Evolutionary conservation across 176 grass and related monocot species (phyloP), one percentile per base, ranked within the genome.

Genomic region (Zoysia pacifica): DNA sequence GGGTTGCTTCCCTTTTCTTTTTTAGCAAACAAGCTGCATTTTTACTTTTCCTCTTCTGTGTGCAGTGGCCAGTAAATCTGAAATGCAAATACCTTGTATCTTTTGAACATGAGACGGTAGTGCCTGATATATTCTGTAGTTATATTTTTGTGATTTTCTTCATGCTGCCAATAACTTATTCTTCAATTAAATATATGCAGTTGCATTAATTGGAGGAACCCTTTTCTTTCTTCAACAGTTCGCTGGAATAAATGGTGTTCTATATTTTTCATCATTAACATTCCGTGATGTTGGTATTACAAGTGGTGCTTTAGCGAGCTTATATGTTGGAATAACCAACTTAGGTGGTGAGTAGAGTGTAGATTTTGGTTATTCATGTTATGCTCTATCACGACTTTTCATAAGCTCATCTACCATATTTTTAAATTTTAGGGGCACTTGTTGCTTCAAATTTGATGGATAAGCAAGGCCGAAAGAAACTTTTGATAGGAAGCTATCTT

Each of bases 231-330:
- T 99, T 56, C 96, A 99, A 87, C 96, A 99, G 70, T 95, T 99
- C 91, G 88, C 96, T 93, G 96, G 96, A 91, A 95, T 99, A 89
- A 99, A 99, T 93, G 96, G 96, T 51, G 96, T 99, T 86, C 90
- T 99, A 71, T 99, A 99, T 79, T 99, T 99, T 82, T 99, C 92
- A 59, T 99, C 96, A 82, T 90, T 99, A 55, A 99, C 96, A 87
- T 99, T 99, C 73, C 90, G 83, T 85, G 92, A 94, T 91, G 96
- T 95, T 80, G 96, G 96, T 51, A 95, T 99, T 83, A 91, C 88
- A 14, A 93, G 86, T 66, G 65, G 86, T 86, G 87, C 89, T 84
- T 89, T 99, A 80, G 88, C 92, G 43, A 95, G 90, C 75, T 91
- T 99, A 80, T 91, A 91, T 89, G 96, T 99, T 61, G 96, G 96